Percentiles rank a stretch among this genome's conserved stretches.
Conservation (phyloP, 257 asterid genomes). For the Handroanthus guayacan region DNA sequence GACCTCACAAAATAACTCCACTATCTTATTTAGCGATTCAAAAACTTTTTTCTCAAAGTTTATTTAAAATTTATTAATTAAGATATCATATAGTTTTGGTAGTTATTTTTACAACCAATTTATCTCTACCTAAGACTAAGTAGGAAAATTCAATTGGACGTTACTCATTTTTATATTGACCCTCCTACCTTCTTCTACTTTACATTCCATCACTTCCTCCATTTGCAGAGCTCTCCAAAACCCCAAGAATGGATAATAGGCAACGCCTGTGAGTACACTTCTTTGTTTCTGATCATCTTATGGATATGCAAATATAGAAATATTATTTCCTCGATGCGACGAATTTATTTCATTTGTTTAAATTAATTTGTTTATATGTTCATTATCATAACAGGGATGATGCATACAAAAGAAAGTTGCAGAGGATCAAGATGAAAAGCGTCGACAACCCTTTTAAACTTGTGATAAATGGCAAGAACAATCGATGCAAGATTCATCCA, state of each 20-base stretch:
- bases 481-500: slow-evolving; percentile 57
- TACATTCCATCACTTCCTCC: slow-evolving; percentile 33
- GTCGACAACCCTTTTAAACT: slow-evolving; percentile 50
- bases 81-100: not conserved
- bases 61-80: not conserved
- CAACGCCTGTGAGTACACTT: slow-evolving; percentile 48
- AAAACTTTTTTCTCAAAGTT: not conserved
- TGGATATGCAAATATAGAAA: not conserved
- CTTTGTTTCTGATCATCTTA: not conserved
- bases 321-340: not conserved
- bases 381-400: slow-evolving; percentile 46
- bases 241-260: slow-evolving; percentile 44
- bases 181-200: slow-evolving; percentile 32
- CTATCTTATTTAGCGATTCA: too few species aligned
- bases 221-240: slow-evolving; percentile 14
- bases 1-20: too few species aligned
- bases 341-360: not conserved
- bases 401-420: slow-evolving; percentile 57
- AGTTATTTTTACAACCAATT: slow-evolving; percentile 20
- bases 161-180: slow-evolving; percentile 40
- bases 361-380: too few species aligned
- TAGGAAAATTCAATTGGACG: slow-evolving; percentile 42
- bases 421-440: slow-evolving; percentile 59
- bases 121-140: slow-evolving; percentile 14
- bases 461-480: slow-evolving; percentile 49